Conservation (phyloP, 805 yeast genomes). For the Ogataea allantospora region DNA sequence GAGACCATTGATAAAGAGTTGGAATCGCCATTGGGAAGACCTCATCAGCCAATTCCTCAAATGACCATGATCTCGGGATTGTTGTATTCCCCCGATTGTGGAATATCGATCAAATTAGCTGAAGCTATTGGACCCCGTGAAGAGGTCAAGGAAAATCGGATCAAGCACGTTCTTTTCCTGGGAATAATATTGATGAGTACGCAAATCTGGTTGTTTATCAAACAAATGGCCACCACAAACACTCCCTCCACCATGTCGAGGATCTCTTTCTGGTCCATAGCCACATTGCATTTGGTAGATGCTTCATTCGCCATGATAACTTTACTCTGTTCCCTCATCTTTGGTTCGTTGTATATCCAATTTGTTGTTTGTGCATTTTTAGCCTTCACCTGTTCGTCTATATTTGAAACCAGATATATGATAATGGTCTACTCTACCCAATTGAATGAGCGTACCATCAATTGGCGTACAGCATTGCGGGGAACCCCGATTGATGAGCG, state of each 20-base stretch:
- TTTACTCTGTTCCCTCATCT: conserved; percentile 54
- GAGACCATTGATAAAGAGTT: conserved; percentile 70
- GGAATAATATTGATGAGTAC: conserved; percentile 45
- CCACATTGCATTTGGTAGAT: conserved; percentile 64
- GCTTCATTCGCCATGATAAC: conserved; percentile 65
- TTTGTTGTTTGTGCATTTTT: conserved; percentile 68
- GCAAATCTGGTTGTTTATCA: conserved; percentile 57
- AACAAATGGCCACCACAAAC: conserved; percentile 67
- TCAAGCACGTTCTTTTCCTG: conserved; percentile 41
- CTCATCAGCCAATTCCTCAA: conserved; percentile 58
- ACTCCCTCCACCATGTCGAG: conserved; percentile 81
- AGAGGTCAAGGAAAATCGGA: conserved; percentile 42
- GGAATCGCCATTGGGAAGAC: conserved; percentile 72
- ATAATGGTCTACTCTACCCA: conserved; percentile 67
- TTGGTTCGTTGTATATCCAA: conserved; percentile 60
- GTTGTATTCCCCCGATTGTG: conserved; percentile 89
- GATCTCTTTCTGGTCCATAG: conserved; percentile 67
- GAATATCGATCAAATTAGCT: conserved; percentile 45
- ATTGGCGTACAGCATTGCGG: conserved; percentile 62
- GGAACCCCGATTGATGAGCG: conserved; percentile 51
- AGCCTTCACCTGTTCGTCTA: conserved; percentile 64
- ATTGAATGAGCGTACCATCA: conserved; percentile 65
- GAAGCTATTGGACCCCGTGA: conserved; percentile 52
- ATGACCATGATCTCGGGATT: conserved; percentile 55
- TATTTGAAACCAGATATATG: conserved; percentile 75